Evolutionary conservation across 306 rosid species (phyloP).

Genomic region (Canavalia gladiata): DNA sequence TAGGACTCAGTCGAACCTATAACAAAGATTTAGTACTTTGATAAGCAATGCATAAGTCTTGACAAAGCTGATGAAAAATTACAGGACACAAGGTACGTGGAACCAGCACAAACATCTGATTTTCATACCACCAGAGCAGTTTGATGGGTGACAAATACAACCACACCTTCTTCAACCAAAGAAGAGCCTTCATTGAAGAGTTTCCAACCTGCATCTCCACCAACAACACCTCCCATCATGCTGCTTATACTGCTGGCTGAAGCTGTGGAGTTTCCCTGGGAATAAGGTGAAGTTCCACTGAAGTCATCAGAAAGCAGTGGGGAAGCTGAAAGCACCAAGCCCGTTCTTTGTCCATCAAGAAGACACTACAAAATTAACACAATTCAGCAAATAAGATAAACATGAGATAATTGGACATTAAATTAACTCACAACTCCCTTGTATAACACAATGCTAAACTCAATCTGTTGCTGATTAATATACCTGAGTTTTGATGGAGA

Average conservation of each 20-base stretch:
- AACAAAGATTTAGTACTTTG: conserved; percentile 48
- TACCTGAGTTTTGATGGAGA: conserved; percentile 91
- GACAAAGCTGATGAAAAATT: conserved; percentile 45
- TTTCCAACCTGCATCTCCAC: conserved; percentile 96
- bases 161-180: conserved; percentile 88
- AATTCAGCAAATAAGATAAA: conserved; percentile 50
- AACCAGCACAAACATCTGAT: conserved; percentile 61
- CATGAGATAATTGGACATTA: conserved; percentile 49
- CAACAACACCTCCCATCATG: conserved; percentile 98
- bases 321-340: conserved; percentile 88
- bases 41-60: conserved; percentile 35
- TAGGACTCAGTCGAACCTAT: conserved; percentile 84
- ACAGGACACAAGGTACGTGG: conserved; percentile 50
- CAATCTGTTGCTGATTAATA: conserved; percentile 38
- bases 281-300: conserved; percentile 65
- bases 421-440: conserved; percentile 36
- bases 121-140: conserved; percentile 94
- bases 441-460: conserved; percentile 21
- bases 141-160: conserved; percentile 94
- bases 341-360: conserved; percentile 95
- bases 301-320: conserved; percentile 84
- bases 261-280: conserved; percentile 65
- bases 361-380: conserved; percentile 77
- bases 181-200: conserved; percentile 95
- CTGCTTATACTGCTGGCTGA: conserved; percentile 87